Conservation (phyloP, 1,284 basidiomycete species). For the Chondrostereum purpureum region DNA sequence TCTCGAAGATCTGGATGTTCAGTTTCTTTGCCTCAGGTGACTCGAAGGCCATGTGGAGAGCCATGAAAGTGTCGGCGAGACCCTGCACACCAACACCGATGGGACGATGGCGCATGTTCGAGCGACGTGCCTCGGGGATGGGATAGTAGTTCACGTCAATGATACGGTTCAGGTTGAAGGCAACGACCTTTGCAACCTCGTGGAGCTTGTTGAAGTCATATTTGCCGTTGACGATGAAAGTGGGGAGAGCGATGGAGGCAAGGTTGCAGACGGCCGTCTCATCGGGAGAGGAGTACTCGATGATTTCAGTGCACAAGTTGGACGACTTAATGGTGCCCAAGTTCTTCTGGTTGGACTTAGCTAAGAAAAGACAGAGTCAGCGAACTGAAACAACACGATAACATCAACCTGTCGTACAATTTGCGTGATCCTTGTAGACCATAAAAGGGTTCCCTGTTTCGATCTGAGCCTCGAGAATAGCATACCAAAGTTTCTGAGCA, state of each 20-base stretch:
- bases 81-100: conserved; percentile 98
- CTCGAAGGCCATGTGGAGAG: conserved; percentile 93
- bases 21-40: conserved; percentile 82
- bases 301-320: conserved; percentile 98
- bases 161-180: conserved; percentile 91
- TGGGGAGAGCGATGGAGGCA: conserved; percentile 93
- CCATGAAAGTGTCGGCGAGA: conserved; percentile 98
- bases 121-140: conserved; percentile 82
- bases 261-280: conserved; percentile 99
- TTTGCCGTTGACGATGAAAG: conserved; percentile 67
- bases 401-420: conserved; percentile 44
- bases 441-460: conserved; percentile 99
- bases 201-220: conserved; percentile 97
- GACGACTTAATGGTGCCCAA: conserved; percentile 99
- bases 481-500: conserved; percentile 99
- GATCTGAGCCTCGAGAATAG: conserved; percentile 93
- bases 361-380: conserved; percentile 28
- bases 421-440: conserved; percentile 92
- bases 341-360: conserved; percentile 98
- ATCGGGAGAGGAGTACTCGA: conserved; percentile 97
- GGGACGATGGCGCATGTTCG: conserved; percentile 97
- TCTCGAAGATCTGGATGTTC: conserved; percentile 98
- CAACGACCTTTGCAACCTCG: conserved; percentile 88
- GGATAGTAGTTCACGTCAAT: conserved; percentile 96
- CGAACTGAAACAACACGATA: conserved; percentile 9